A percentile compares a stretch with the other conserved stretches of the same genome.
phyloP scores from a whole-genome alignment of 192 early-diverging fungal genomes.

The Coemansia javaensis region DNA sequence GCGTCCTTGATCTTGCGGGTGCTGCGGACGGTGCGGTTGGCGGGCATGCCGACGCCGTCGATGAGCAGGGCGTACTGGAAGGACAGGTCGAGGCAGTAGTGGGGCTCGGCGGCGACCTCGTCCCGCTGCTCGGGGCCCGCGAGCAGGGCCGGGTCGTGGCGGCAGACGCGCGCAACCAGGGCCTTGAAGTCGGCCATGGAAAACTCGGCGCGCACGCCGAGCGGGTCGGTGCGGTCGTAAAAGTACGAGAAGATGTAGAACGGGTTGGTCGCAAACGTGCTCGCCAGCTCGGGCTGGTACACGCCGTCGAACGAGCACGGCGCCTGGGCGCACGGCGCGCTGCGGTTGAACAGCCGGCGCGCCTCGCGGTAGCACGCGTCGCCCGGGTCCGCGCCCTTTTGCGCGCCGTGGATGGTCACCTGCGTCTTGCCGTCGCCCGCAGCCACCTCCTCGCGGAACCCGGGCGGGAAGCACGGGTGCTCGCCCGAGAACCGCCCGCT shows the following conservation, averaged over 20 bases:
- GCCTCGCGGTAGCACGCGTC: constrained; percentile 49
- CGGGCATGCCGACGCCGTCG: constrained; percentile 78
- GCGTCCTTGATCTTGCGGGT: constrained; percentile 88
- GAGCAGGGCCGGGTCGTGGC: constrained; percentile 46
- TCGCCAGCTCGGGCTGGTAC: constrained; percentile 75
- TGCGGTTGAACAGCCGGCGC: constrained; percentile 72
- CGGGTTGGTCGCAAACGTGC: constrained; percentile 66
- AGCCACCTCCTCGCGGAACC: constrained; percentile 53
- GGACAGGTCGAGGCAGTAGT: constrained; percentile 87
- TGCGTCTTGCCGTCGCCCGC: constrained; percentile 10
- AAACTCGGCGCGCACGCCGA: constrained; percentile 69
- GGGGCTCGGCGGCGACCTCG: constrained; percentile 51
- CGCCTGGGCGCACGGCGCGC: constrained; percentile 49
- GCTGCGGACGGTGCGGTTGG: constrained; percentile 63
- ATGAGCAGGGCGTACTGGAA: constrained; percentile 82
- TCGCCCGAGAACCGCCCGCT: constrained; percentile 39
- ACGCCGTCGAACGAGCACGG: constrained; percentile 92
- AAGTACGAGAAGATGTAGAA: constrained; percentile 96
- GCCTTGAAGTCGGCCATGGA: constrained; percentile 62
- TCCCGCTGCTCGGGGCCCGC: constrained; percentile 45
- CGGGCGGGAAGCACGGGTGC: constrained; percentile 68
- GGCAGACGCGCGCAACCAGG: constrained; percentile 68
- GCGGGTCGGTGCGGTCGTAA: constrained; percentile 78
- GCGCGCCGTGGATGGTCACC: constrained; percentile 54
- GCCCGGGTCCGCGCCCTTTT: constrained; percentile 37